Base-by-base conservation (phyloP, 2,329 filamentous ascomycete species). In the Delphinella strobiligena region DNA sequence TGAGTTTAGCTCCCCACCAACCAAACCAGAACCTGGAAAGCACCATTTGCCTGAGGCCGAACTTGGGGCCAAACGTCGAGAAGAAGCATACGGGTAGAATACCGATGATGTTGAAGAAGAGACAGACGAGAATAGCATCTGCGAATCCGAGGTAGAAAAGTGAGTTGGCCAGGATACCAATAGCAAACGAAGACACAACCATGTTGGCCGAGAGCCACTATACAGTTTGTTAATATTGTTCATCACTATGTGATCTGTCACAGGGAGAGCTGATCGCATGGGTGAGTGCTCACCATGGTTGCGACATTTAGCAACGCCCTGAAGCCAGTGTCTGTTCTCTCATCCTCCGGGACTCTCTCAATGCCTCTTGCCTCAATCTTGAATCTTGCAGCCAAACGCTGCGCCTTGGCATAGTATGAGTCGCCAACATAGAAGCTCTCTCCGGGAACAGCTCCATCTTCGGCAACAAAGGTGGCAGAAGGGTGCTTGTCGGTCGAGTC, bases 141-240 rank as follows among this genome's bases (percentile, higher is more conserved):
- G 80, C 66, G 48, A 84, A 87, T 8, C 82, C 81, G 7, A 89
- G 69, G 7, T 61, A 60, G 60, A 85, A 88, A 17, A 83, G 60
- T 7, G 76, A 71, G n/a, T 76, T 69, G 1, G 74, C 78, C 4
- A 89, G 71, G 14, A 82, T 74, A 34, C 82, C 84, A 41, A 87
- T 79, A 36, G 83, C 81, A 52, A 87, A 85, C 11, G 79, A 78
- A 17, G 76, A 80, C 35, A 85, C 77, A 38, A 82, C 79, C 77
- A 87, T 77, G 61, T 87, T 87, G 51, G 80, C 80, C 1, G 80
- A 79, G 33, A 84, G 66, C 82, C 82, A 87, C 77, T 82, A 46
- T 30, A 38, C 14, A 14, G 24, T 42, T 38, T n/a, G 31, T 34
- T 30, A 49, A 30, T 36, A 39, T 39, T 32, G 27, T 31, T 34